Base-by-base conservation (phyloP, 2,329 filamentous ascomycete genomes). In the Dactylellina haptotyla region DNA sequence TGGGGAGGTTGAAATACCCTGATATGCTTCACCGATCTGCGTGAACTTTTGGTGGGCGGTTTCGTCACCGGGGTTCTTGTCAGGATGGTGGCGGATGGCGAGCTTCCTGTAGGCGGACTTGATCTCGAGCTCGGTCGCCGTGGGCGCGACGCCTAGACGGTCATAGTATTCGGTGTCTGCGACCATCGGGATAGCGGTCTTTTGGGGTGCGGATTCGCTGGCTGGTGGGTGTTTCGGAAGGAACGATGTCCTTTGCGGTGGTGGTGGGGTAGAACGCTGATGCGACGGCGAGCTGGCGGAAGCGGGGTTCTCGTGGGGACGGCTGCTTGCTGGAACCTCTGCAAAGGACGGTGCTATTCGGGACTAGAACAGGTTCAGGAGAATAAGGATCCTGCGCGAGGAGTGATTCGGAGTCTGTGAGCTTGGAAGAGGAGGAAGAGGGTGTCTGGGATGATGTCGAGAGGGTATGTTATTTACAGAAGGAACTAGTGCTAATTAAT, bases 1-100 rank as follows among this genome's bases (percentile, higher is more conserved):
- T 80, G 89, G 89, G 48, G 88, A 88, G 79, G 89, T 9, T 32
- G 5, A 51, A 20, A 18, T 74, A 74, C 70, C 83, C 79, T 90
- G 88, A 79, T 90, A 90, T 71, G 88, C 88, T 81, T 90, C 88
- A 72, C 88, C 88, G 75, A 90, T 88, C 85, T 87, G 78, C 25
- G 54, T 63, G 54, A 99, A 99, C 81, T 93, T 94, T 79, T 89
- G 91, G 83, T 97, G 92, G 37, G 95, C 95, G 23, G 90, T 92
- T 76, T 95, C 93, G 81, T 99, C 95, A 79, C 93, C 92, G 67
- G 94, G 95, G 82, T 99, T 99, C 85, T 99, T 99, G 84, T 99
- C 95, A 92, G 80, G 65, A 45, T 76, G 77, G 79, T 96, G 92
- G 77, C 93, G 87, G 81, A 98, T 97, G 77, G 95, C 95, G 77